phyloP scores from a whole-genome alignment of 768 basidiomycete species.

The Nidularia pulvinata region DNA sequence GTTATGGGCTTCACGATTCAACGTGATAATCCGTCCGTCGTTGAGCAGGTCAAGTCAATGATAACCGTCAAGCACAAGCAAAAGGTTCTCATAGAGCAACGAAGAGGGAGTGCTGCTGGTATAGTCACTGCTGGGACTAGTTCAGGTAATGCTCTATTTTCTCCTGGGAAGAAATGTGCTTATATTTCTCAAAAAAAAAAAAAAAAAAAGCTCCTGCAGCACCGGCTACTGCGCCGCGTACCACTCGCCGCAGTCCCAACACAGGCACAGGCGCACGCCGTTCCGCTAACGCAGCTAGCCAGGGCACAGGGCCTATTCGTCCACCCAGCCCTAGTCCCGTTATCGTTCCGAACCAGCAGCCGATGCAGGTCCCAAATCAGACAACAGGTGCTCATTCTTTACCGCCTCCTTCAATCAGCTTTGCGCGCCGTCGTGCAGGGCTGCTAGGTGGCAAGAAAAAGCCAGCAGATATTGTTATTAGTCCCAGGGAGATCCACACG shows the following conservation, averaged over 20 bases:
- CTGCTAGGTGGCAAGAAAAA: slow-evolving; percentile 69
- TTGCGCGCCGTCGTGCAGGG: slow-evolving; percentile 72
- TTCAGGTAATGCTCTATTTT: slow-evolving; percentile 20
- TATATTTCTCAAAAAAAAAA: not conserved
- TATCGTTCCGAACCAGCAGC: slow-evolving; percentile 15
- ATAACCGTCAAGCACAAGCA: slow-evolving; percentile 69
- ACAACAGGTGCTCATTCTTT: slow-evolving; percentile 39
- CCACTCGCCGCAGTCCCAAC: slow-evolving; percentile 35
- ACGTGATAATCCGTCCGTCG: slow-evolving; percentile 55
- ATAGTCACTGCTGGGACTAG: slow-evolving; percentile 27
- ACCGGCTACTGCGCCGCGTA: slow-evolving; percentile 11
- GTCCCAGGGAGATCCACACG: slow-evolving; percentile 57
- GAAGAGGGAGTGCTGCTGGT: slow-evolving; percentile 57
- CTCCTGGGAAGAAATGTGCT: slow-evolving; percentile 22
- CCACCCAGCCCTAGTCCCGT: slow-evolving; percentile 29
- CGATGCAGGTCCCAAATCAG: slow-evolving; percentile 9
- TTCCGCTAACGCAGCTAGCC: slow-evolving; percentile 13
- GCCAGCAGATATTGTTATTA: slow-evolving; percentile 80
- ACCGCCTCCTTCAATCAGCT: slow-evolving; percentile 74
- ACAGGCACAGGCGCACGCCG: slow-evolving; percentile 24
- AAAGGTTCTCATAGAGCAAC: slow-evolving; percentile 70
- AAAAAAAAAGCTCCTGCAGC: slow-evolving; percentile 5
- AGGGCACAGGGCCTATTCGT: slow-evolving; percentile 16
- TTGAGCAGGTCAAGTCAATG: slow-evolving; percentile 66
- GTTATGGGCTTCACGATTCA: slow-evolving; percentile 60